These are phyloP conservation scores for Rhizoclosmatium globosum DNA, from an alignment of 192 early-diverging fungal genomes.

Conservation along the genomic window DNA sequence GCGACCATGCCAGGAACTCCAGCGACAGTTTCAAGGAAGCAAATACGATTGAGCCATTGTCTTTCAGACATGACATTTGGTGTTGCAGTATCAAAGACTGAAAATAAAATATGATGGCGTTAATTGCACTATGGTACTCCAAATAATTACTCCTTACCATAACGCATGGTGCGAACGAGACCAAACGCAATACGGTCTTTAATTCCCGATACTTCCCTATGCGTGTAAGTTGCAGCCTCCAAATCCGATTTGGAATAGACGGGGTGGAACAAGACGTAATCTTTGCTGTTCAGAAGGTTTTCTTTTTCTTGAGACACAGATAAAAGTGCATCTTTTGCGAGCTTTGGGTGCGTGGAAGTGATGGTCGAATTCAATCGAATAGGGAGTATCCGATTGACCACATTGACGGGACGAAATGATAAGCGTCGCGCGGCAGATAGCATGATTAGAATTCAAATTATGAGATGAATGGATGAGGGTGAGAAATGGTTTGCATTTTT, in stretches of 20 bases:
- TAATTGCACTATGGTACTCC: no score
- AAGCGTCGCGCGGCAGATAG: neutral
- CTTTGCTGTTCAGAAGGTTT: neutral
- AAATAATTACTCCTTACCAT: constrained; percentile 9
- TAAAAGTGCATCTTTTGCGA: neutral
- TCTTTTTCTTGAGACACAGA: neutral
- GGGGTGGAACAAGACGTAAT: constrained; percentile 42
- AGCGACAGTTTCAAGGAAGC: constrained; percentile 58
- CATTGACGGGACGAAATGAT: neutral
- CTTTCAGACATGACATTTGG: constrained; percentile 48
- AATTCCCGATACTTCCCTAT: constrained; percentile 25
- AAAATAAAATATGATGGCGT: no score
- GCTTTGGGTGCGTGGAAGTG: neutral
- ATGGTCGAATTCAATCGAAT: neutral
- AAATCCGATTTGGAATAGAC: constrained; percentile 46
- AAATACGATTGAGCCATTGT: constrained; percentile 47
- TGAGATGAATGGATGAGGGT: no score
- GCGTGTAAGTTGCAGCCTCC: constrained; percentile 33
- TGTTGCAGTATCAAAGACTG: constrained; percentile 43
- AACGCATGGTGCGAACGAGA: constrained; percentile 39
- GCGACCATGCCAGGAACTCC: constrained; percentile 90
- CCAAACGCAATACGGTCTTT: constrained; percentile 40
- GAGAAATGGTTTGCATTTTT: no score
- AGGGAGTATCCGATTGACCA: neutral
- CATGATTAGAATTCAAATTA: neutral